These are phyloP conservation scores for Cercophora scortea DNA, from an alignment of 495 filamentous ascomycete species.

Conservation along the genomic window DNA sequence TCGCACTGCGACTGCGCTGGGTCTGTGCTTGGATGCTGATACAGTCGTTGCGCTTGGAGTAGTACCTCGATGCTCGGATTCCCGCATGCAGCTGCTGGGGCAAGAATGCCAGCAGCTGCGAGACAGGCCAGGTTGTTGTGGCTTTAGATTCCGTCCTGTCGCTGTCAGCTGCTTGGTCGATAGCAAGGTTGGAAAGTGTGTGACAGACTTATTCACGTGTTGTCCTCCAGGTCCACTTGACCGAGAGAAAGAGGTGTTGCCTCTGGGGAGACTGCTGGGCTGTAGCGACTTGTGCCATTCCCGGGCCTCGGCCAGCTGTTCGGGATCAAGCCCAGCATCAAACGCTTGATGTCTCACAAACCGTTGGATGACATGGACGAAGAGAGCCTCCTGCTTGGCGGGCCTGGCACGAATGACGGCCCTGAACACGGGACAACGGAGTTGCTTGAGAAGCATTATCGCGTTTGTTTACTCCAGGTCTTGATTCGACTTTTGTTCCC, in stretches of 20 bases:
- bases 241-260: conserved; percentile 66
- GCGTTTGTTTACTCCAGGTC: no score
- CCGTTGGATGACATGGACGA: conserved; percentile 3
- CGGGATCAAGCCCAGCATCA: conserved; percentile 37
- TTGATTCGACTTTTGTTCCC: no score
- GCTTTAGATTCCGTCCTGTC: conserved; percentile 87
- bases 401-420: not conserved
- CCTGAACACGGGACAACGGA: not conserved
- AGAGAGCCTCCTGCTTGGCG: not conserved
- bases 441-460: no score
- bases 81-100: conserved; percentile 59
- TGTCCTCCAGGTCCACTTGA: conserved; percentile 94
- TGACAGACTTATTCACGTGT: conserved; percentile 87
- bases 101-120: conserved; percentile 50
- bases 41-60: conserved; percentile 52
- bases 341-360: conserved; percentile 29
- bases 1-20: conserved; percentile 38
- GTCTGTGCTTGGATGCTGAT: conserved; percentile 37
- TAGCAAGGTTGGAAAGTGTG: no score
- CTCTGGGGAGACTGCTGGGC: conserved; percentile 54
- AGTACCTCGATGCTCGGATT: conserved; percentile 62
- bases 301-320: conserved; percentile 61
- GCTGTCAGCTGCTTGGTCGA: not conserved
- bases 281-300: conserved; percentile 66
- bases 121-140: conserved; percentile 55